Conservation (phyloP, 2,329 filamentous ascomycete species). For the Massarina eburnea region DNA sequence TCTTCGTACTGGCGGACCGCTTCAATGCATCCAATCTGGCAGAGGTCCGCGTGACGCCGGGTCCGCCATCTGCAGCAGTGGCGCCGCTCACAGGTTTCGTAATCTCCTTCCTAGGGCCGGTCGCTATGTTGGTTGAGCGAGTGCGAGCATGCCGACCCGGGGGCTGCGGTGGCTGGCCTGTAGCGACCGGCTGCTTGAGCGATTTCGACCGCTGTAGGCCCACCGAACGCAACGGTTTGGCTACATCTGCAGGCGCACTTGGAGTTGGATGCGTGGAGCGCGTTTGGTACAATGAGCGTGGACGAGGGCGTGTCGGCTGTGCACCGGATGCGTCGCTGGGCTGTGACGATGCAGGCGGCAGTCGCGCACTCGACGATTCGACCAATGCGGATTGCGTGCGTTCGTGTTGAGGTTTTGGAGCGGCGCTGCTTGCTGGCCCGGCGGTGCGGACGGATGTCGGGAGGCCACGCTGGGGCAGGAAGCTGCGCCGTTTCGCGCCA, state of each 20-base stretch:
- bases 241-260: slow-evolving; percentile 8
- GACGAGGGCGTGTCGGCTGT: slow-evolving; percentile 23
- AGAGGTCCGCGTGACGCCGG: slow-evolving; percentile 16
- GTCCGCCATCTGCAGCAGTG: slow-evolving; percentile 11
- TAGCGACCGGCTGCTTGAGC: slow-evolving; percentile 26
- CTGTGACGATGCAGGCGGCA: background rate
- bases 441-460: slow-evolving; percentile 15
- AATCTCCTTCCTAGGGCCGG: slow-evolving; percentile 15
- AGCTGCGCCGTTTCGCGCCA: slow-evolving; percentile 23
- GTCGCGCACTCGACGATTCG: background rate
- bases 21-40: slow-evolving; percentile 26
- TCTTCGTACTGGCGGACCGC: slow-evolving; percentile 27
- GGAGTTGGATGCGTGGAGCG: slow-evolving; percentile 10
- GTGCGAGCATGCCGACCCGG: slow-evolving; percentile 25
- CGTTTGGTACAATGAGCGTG: slow-evolving; percentile 35
- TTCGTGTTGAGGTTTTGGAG: background rate
- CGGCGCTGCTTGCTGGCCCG: slow-evolving; percentile 1
- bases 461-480: slow-evolving; percentile 38
- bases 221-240: slow-evolving; percentile 17
- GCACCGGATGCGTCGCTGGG: slow-evolving; percentile 8
- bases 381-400: background rate
- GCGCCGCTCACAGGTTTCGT: slow-evolving; percentile 8
- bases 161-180: slow-evolving; percentile 18
- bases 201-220: slow-evolving; percentile 32
- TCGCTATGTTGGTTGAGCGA: slow-evolving; percentile 26